These are phyloP conservation scores for Luzula sylvatica DNA, from an alignment of 176 grass and related monocot genomes.

Conservation along the genomic window DNA sequence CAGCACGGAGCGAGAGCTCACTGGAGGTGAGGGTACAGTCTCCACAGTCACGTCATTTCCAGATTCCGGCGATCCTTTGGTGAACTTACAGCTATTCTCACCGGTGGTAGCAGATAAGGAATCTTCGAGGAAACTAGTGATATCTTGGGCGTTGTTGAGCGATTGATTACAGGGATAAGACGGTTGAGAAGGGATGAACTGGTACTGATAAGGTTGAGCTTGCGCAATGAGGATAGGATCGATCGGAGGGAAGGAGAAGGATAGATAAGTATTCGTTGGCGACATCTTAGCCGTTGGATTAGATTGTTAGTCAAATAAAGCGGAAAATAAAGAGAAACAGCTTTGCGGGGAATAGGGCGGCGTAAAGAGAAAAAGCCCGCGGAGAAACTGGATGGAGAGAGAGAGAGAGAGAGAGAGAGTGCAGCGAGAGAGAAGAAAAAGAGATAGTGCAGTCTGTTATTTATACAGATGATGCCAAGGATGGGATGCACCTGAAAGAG, in stretches of 20 bases:
- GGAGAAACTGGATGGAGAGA: constrained; percentile 1
- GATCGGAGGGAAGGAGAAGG: constrained; percentile 14
- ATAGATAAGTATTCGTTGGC: constrained; percentile 32
- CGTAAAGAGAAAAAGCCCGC: constrained; percentile 21
- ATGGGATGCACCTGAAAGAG: background rate
- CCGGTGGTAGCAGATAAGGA: constrained; percentile 4
- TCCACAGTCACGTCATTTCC: background rate
- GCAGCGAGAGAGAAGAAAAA: background rate
- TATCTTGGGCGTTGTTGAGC: background rate
- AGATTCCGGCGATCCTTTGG: constrained; percentile 8
- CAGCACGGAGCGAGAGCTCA: background rate
- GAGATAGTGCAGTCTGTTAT: background rate
- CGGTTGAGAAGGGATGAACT: constrained; percentile 4
- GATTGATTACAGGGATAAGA: constrained; percentile 7
- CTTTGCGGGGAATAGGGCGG: constrained; percentile 36
- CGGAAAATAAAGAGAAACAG: constrained; percentile 28
- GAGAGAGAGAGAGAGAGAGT: background rate
- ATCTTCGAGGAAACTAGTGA: constrained; percentile 5
- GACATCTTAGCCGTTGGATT: constrained; percentile 18
- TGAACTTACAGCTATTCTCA: background rate
- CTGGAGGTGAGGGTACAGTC: constrained; percentile 5
- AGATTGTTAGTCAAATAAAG: constrained; percentile 2
- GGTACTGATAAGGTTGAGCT: constrained; percentile 29
- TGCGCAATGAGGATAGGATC: constrained; percentile 13
- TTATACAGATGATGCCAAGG: constrained; percentile 10